phyloP scores from a whole-genome alignment of 805 yeast genomes.

The Debaryomyces maramus region DNA sequence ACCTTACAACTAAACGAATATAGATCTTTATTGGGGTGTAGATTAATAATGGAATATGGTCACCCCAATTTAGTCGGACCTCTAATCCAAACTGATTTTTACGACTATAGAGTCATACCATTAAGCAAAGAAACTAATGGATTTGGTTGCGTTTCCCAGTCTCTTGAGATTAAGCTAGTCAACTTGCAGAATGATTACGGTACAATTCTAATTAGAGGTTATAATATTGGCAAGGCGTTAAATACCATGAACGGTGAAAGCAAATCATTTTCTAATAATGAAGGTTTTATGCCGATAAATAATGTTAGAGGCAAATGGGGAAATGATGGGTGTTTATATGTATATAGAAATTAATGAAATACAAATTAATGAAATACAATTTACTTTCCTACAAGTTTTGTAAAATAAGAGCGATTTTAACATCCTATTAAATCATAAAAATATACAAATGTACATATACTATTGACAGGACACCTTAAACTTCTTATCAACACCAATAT shows the following conservation, averaged over 20 bases:
- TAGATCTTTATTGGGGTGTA: slow-evolving; percentile 47
- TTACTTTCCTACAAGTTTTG: too few relatives aligned
- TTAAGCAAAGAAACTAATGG: slow-evolving; percentile 25
- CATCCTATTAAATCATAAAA: neutral
- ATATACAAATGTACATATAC: neutral
- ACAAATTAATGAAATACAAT: neutral
- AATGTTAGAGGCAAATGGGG: slow-evolving; percentile 63
- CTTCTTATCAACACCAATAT: slow-evolving; percentile 2
- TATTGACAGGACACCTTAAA: slow-evolving; percentile 11
- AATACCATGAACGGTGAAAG: slow-evolving; percentile 13
- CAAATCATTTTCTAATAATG: slow-evolving; percentile 15
- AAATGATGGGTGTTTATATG: slow-evolving; percentile 70
- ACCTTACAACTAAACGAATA: slow-evolving; percentile 36
- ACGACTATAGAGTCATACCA: slow-evolving; percentile 52
- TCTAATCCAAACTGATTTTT: slow-evolving; percentile 55
- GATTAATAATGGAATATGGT: slow-evolving; percentile 54
- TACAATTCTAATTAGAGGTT: slow-evolving; percentile 59
- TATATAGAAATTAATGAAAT: slow-evolving; percentile 12
- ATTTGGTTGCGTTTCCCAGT: slow-evolving; percentile 59
- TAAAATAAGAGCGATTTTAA: neutral
- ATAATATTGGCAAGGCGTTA: slow-evolving; percentile 55
- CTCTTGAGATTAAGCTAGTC: slow-evolving; percentile 58
- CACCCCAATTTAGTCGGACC: slow-evolving; percentile 55
- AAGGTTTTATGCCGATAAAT: slow-evolving; percentile 45
- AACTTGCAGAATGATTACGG: slow-evolving; percentile 45